Base-by-base conservation (phyloP, 208 protist species). In the Trypanosoma conorhini region DNA sequence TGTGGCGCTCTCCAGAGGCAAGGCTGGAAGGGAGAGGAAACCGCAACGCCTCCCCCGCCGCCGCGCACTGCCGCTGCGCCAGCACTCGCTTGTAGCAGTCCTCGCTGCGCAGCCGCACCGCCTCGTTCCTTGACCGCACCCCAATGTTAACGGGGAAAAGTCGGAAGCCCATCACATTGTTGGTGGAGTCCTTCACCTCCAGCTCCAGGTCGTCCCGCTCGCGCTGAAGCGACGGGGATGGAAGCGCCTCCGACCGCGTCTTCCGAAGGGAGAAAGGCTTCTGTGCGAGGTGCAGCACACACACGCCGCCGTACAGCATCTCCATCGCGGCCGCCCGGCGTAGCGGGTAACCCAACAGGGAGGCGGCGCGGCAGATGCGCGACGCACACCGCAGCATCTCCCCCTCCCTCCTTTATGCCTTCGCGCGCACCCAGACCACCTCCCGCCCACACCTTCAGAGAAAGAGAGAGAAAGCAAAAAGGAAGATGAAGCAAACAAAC, bases 221-320 rank as follows among this genome's bases (percentile, higher is more conserved):
- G 5, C 66, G 50, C 35, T 70, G 61, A n/a, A 83, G 71, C 7
- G 81, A 87, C 0, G 86, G 83, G 10, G 76, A 67, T 0, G 86
- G 85, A 35, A 96, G 80, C n/a, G 82, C 50, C 67, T 96, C 90
- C 65, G 82, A 88, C 7, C 38, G 51, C 21, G 82, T 85, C 31
- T 59, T 67, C 44, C 86, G 74, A 3, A 96, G 71, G 10, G 72
- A 57, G 57, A 90, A 88, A 8, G 87, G 77, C 13, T 31, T 55
- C 24, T 77, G 76, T 3, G 82, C 78, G 12, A 96, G 81, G 70
- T 88, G 68, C 31, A 78, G 74, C 15, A 92, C 67, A n/a, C 90
- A 82, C 10, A 86, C 79, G 19, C 90, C 90, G 30, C 90, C 90
- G 77, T 93, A 92, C 1, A 96, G 69, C 84, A 96, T 86, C 51